Evolutionary conservation across 345 rosid species (phyloP).

Genomic region (Linum trigynum): DNA sequence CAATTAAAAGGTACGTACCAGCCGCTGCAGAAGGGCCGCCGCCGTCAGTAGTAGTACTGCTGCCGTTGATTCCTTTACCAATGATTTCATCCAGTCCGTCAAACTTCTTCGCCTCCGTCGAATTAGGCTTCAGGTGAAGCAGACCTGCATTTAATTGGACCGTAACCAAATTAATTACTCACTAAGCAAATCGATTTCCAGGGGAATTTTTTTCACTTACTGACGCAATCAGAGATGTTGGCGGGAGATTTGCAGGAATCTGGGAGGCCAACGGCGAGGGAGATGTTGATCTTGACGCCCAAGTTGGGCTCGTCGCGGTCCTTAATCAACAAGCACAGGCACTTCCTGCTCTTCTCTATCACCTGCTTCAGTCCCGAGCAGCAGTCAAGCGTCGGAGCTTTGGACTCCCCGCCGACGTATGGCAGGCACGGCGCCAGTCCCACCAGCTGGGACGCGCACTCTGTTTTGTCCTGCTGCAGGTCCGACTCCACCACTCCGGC

Average conservation of each 20-base stretch:
- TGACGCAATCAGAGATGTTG: slow-evolving; percentile 47
- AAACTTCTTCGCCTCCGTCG: slow-evolving; percentile 55
- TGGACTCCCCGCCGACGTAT: slow-evolving; percentile 57
- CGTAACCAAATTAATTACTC: background rate
- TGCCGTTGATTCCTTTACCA: slow-evolving; percentile 12
- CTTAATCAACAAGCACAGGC: slow-evolving; percentile 57
- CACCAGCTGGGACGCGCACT: slow-evolving; percentile 46
- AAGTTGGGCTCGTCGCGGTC: slow-evolving; percentile 50
- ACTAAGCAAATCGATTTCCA: slow-evolving; percentile 27
- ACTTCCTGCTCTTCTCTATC: slow-evolving; percentile 49
- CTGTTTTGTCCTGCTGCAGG: slow-evolving; percentile 48
- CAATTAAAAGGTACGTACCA: too few relatives aligned
- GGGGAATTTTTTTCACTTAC: too few relatives aligned
- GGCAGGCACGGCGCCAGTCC: slow-evolving; percentile 58
- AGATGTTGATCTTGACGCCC: slow-evolving; percentile 52
- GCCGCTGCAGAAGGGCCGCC: too few relatives aligned
- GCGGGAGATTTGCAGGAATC: slow-evolving; percentile 34
- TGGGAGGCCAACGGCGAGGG: slow-evolving; percentile 61
- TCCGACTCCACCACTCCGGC: slow-evolving; percentile 34
- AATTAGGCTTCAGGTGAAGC: slow-evolving; percentile 53
- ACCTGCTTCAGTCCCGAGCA: slow-evolving; percentile 59
- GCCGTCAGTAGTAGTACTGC: slow-evolving; percentile 13
- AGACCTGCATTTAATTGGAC: slow-evolving; percentile 28
- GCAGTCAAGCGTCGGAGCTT: slow-evolving; percentile 58
- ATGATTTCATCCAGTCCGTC: slow-evolving; percentile 39